These are phyloP conservation scores for Arthrobotrys entomopaga DNA, from an alignment of 2,329 filamentous ascomycete species.

Conservation along the genomic window DNA sequence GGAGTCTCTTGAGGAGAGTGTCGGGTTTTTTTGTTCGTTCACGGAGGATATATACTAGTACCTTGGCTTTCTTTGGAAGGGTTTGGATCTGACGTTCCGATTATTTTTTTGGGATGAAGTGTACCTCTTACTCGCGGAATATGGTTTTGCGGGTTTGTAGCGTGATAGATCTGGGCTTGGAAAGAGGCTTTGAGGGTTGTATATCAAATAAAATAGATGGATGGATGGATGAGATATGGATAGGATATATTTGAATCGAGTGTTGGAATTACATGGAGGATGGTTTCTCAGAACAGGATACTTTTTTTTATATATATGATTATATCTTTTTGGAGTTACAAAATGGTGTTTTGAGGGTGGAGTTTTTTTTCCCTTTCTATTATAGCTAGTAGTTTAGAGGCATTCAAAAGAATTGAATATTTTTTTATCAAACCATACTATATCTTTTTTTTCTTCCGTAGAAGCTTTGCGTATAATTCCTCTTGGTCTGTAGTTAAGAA, in stretches of 20 bases:
- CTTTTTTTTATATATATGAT: slow-evolving; percentile 13
- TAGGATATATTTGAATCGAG: background rate
- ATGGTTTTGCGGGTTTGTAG: slow-evolving; percentile 4
- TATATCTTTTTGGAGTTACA: background rate
- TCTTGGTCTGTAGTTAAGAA: too few species aligned
- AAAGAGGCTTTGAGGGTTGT: slow-evolving; percentile 14
- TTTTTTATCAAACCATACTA: background rate
- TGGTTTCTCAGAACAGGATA: slow-evolving; percentile 9
- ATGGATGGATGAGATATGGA: slow-evolving; percentile 1
- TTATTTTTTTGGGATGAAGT: slow-evolving; percentile 19
- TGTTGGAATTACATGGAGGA: background rate
- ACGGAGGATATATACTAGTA: slow-evolving; percentile 5
- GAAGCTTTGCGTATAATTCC: too few species aligned
- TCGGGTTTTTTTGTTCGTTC: slow-evolving; percentile 8
- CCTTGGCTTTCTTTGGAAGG: slow-evolving; percentile 24
- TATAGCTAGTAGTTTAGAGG: background rate
- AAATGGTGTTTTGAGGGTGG: background rate
- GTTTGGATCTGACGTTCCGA: slow-evolving; percentile 21
- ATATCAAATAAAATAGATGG: background rate
- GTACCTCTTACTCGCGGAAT: slow-evolving; percentile 13
- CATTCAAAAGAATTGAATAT: background rate
- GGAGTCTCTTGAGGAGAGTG: background rate
- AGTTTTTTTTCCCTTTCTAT: too few species aligned
- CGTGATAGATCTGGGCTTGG: slow-evolving; percentile 5
- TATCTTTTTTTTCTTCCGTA: too few species aligned